Percentiles rank a stretch among this genome's conserved stretches.
phyloP scores from a whole-genome alignment of 495 filamentous ascomycete genomes.

The Aspergillus olivimuriae region DNA sequence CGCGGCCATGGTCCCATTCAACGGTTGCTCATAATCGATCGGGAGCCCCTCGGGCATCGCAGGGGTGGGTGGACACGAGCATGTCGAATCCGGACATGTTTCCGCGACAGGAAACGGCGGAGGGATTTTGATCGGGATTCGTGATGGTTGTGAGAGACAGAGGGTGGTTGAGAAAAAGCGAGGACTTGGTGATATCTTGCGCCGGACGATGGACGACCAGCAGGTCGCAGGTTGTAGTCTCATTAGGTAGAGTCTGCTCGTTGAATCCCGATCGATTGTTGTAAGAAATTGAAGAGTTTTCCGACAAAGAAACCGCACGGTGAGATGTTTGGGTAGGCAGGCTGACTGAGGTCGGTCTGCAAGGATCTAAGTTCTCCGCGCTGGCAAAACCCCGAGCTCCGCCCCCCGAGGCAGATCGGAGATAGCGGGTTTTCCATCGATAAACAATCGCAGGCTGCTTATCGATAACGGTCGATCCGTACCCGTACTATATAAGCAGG shows the following conservation, averaged over 20 bases:
- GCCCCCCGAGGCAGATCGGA: slow-evolving; percentile 14
- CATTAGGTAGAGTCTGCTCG: too few relatives aligned
- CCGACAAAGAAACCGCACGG: too few relatives aligned
- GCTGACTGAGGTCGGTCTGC: not conserved
- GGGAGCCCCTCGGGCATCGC: slow-evolving; percentile 59
- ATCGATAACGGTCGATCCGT: too few relatives aligned
- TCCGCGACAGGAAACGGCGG: slow-evolving; percentile 44
- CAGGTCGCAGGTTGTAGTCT: slow-evolving; percentile 5
- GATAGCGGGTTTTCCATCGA: slow-evolving; percentile 5
- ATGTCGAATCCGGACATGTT: slow-evolving; percentile 65
- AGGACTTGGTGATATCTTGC: slow-evolving; percentile 4
- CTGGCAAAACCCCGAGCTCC: slow-evolving; percentile 3
- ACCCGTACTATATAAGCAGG: too few relatives aligned
- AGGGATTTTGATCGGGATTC: slow-evolving; percentile 33
- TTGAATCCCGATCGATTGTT: too few relatives aligned
- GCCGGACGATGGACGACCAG: slow-evolving; percentile 3
- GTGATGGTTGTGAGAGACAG: slow-evolving; percentile 13
- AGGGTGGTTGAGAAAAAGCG: slow-evolving; percentile 24
- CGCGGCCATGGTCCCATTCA: slow-evolving; percentile 70
- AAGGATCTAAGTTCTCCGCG: not conserved
- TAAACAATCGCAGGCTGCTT: not conserved
- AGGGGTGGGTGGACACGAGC: slow-evolving; percentile 60
- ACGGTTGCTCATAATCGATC: slow-evolving; percentile 62
- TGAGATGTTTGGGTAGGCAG: too few relatives aligned
- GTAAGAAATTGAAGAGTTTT: too few relatives aligned